Conservation (phyloP, 441 rosid genomes). For the Populus hybrid region DNA sequence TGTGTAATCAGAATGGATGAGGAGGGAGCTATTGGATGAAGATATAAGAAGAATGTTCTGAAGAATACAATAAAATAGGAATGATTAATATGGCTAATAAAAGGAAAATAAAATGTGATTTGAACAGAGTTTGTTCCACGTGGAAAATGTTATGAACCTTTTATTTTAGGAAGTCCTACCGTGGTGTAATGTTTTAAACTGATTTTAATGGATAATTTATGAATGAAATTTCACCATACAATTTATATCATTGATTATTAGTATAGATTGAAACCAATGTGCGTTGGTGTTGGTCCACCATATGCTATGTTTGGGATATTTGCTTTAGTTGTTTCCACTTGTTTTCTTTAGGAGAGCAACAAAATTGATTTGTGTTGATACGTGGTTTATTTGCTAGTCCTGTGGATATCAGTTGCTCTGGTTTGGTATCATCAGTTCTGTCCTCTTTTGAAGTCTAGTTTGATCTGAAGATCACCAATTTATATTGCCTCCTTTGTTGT, state of each 20-base stretch:
- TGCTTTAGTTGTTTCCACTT: neutral
- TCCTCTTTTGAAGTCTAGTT: slow-evolving; percentile 5
- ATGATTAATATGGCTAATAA: neutral
- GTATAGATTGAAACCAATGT: neutral
- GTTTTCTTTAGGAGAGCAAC: neutral
- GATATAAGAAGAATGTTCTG: neutral
- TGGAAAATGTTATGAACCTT: neutral
- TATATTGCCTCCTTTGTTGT: neutral
- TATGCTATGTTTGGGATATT: neutral
- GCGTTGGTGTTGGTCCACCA: neutral
- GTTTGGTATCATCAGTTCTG: neutral
- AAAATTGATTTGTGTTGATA: neutral
- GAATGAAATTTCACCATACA: neutral
- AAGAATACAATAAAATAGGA: neutral
- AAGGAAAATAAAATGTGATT: neutral
- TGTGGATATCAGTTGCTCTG: neutral
- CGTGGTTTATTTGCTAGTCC: neutral
- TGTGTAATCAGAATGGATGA: neutral
- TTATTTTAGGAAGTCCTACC: neutral
- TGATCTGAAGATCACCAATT: slow-evolving; percentile 5
- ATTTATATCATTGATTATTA: neutral
- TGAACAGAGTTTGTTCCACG: neutral
- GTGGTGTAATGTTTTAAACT: no score
- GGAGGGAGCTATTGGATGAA: neutral
- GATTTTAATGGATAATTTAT: neutral